Conservation (phyloP, 805 yeast species). For the Candida succiphila region DNA sequence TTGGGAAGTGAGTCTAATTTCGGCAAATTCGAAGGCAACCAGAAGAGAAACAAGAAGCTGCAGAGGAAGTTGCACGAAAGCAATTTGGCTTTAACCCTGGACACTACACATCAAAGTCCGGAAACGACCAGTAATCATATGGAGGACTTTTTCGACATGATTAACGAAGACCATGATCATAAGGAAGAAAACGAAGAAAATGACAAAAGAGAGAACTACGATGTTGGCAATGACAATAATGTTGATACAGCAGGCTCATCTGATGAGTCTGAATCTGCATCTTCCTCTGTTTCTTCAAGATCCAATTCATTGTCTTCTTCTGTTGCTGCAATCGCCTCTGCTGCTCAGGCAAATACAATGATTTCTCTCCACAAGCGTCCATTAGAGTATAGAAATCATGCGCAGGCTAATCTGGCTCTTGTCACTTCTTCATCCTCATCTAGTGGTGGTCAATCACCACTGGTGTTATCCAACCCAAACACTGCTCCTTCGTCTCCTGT, state of each 20-base stretch:
- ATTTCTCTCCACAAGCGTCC: conserved; percentile 1
- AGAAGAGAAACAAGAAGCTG: background rate
- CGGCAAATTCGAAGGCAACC: background rate
- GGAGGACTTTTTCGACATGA: conserved; percentile 13
- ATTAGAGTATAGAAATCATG: conserved; percentile 2
- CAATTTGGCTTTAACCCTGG: background rate
- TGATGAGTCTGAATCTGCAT: background rate
- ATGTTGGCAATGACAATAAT: too few species aligned
- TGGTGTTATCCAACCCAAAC: background rate
- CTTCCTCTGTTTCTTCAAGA: conserved; percentile 1
- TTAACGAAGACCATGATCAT: background rate
- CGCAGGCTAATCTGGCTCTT: conserved; percentile 1
- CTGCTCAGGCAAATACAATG: too few species aligned
- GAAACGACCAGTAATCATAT: conserved; percentile 4
- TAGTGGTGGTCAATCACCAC: too few species aligned
- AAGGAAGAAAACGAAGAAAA: conserved; percentile 7
- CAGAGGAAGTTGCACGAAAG: too few species aligned
- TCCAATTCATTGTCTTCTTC: background rate
- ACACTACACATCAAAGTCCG: background rate
- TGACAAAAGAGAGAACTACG: background rate
- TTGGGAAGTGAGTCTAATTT: background rate
- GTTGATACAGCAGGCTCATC: background rate
- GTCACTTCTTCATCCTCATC: too few species aligned
- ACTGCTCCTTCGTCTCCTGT: background rate
- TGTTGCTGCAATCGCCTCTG: background rate